phyloP scores from a whole-genome alignment of 257 asterid genomes.

The Salvia rosmarinus region DNA sequence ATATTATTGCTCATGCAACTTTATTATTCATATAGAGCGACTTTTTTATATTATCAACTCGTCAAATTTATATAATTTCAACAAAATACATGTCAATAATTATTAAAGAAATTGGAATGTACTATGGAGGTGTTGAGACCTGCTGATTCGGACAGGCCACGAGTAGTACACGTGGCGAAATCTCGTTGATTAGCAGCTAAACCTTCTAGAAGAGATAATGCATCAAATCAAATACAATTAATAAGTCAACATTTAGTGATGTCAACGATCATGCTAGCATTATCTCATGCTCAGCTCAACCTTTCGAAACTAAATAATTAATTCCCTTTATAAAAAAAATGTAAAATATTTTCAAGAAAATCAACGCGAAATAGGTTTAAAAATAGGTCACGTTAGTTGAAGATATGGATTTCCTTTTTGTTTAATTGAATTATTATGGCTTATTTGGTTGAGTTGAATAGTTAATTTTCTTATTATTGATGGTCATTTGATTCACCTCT shows the following conservation, averaged over 20 bases:
- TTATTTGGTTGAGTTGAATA: not conserved
- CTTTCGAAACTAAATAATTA: not conserved
- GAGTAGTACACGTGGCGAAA: not conserved
- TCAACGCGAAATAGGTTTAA: not conserved
- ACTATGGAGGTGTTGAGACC: not conserved
- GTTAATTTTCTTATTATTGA: not conserved
- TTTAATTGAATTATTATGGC: not conserved
- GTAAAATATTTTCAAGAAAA: not conserved
- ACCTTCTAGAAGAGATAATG: constrained; percentile 41
- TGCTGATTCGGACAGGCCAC: not conserved
- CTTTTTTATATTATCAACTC: too few relatives aligned
- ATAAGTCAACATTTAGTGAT: constrained; percentile 16
- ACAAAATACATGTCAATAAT: too few relatives aligned
- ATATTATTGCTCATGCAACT: too few relatives aligned
- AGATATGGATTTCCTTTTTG: not conserved
- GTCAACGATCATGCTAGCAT: constrained; percentile 38
- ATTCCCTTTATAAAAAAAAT: not conserved
- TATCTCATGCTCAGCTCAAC: constrained; percentile 20
- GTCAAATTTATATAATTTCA: too few relatives aligned
- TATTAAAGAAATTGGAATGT: too few relatives aligned
- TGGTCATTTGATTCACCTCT: too few relatives aligned
- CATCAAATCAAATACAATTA: constrained; percentile 4
- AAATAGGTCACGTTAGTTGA: too few relatives aligned
- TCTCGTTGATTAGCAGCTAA: not conserved
- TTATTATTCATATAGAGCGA: too few relatives aligned